Evolutionary conservation across 495 filamentous ascomycete genomes (phyloP).

Genomic region (Penicillium dipodomyicola): DNA sequence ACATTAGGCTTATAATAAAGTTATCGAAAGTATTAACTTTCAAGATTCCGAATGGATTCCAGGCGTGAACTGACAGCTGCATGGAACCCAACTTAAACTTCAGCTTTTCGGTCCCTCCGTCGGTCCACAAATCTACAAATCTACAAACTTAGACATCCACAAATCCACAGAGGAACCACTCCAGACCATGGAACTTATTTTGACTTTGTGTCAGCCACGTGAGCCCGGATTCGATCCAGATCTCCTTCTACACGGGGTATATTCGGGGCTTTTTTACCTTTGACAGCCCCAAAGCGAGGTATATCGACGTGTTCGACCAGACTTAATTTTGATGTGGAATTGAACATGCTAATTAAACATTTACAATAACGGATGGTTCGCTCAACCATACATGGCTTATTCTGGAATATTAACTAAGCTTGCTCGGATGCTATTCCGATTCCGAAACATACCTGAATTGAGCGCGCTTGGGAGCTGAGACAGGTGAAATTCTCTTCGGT

Average conservation of each 20-base stretch:
- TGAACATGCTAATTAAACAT: background rate
- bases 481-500: background rate
- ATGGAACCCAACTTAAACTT: background rate
- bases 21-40: no score
- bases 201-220: conserved; percentile 11
- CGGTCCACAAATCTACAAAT: background rate
- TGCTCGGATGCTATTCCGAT: background rate
- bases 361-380: conserved; percentile 13
- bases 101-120: background rate
- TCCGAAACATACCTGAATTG: conserved; percentile 1
- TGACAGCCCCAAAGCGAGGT: background rate
- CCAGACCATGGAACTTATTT: background rate
- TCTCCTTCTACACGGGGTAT: conserved; percentile 8
- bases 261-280: conserved; percentile 15
- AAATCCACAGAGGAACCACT: background rate
- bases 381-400: conserved; percentile 10
- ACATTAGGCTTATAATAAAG: background rate
- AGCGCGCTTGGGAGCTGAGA: background rate
- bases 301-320: background rate
- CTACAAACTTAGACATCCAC: no score
- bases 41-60: conserved; percentile 1
- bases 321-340: background rate
- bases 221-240: conserved; percentile 11
- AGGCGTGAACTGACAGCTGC: conserved; percentile 9
- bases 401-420: background rate